Evolutionary conservation across 2,329 filamentous ascomycete species (phyloP).

Genomic region (Colletotrichum magnum): DNA sequence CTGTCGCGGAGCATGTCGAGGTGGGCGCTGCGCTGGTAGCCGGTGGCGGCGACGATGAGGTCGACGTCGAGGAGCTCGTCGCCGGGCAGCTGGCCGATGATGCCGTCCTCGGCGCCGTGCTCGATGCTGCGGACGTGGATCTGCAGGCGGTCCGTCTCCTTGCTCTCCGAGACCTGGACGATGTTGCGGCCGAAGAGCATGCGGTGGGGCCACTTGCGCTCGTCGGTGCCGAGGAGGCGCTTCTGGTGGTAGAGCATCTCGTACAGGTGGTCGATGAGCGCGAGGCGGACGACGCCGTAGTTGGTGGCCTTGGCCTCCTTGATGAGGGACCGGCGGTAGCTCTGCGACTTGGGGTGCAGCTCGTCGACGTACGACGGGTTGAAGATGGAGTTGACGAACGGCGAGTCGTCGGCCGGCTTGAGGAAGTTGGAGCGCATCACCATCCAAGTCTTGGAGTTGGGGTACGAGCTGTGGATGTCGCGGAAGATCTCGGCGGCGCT

Average conservation of each 20-base stretch:
- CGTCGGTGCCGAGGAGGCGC: slow-evolving; percentile 76
- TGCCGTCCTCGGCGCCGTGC: slow-evolving; percentile 55
- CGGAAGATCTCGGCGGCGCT: slow-evolving; percentile 96
- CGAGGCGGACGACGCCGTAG: slow-evolving; percentile 93
- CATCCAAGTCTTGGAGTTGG: slow-evolving; percentile 82
- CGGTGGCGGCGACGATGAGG: slow-evolving; percentile 87
- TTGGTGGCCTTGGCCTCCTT: slow-evolving; percentile 86
- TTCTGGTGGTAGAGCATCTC: slow-evolving; percentile 90
- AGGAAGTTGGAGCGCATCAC: slow-evolving; percentile 88
- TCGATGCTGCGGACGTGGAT: slow-evolving; percentile 69
- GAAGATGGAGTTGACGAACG: slow-evolving; percentile 98
- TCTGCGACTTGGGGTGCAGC: slow-evolving; percentile 77
- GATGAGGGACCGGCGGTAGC: slow-evolving; percentile 73
- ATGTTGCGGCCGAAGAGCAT: slow-evolving; percentile 81
- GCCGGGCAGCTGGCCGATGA: slow-evolving; percentile 49
- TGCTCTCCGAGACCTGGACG: slow-evolving; percentile 69
- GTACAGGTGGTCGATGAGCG: slow-evolving; percentile 90
- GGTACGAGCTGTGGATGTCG: slow-evolving; percentile 86
- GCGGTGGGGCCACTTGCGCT: slow-evolving; percentile 83
- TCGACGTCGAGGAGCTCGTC: slow-evolving; percentile 82
- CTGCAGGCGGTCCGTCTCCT: slow-evolving; percentile 64
- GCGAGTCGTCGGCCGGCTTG: slow-evolving; percentile 93
- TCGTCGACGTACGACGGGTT: slow-evolving; percentile 84
- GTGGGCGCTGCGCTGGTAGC: slow-evolving; percentile 85
- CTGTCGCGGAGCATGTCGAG: slow-evolving; percentile 80